A percentile compares a stretch with the other conserved stretches of the same genome.
These are phyloP conservation scores for Scedosporium minutisporum DNA, from an alignment of 2,329 filamentous ascomycete genomes.

Conservation along the genomic window DNA sequence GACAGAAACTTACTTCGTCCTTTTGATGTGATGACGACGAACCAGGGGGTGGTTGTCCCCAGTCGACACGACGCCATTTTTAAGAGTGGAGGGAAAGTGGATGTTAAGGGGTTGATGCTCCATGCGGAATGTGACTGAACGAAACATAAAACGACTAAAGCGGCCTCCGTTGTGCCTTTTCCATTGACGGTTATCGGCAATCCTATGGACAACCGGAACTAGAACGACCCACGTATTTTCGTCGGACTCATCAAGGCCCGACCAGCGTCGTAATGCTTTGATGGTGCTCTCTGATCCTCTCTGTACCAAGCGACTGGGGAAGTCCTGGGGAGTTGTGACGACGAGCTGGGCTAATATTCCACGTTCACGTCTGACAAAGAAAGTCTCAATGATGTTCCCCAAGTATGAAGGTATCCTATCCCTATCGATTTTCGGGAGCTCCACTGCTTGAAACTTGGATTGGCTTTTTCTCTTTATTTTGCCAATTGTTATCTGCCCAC, in stretches of 20 bases:
- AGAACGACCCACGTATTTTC: neutral
- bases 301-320: no score
- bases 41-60: no score
- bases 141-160: neutral
- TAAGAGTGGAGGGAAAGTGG: no score
- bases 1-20: neutral
- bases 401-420: no score
- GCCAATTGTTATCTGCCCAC: no score
- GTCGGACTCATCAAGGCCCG: neutral
- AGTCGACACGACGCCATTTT: no score
- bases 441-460: neutral
- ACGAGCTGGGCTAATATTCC: no score
- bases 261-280: neutral
- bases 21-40: neutral
- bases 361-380: no score
- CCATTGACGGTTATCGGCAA: neutral
- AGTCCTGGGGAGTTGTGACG: no score
- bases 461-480: no score
- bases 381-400: no score
- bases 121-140: neutral
- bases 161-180: neutral
- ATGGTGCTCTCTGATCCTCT: no score
- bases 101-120: neutral
- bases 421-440: neutral
- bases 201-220: neutral